phyloP scores from a whole-genome alignment of 108 stramenopile genomes.

The Cyclotella choctawhatcheeana region DNA sequence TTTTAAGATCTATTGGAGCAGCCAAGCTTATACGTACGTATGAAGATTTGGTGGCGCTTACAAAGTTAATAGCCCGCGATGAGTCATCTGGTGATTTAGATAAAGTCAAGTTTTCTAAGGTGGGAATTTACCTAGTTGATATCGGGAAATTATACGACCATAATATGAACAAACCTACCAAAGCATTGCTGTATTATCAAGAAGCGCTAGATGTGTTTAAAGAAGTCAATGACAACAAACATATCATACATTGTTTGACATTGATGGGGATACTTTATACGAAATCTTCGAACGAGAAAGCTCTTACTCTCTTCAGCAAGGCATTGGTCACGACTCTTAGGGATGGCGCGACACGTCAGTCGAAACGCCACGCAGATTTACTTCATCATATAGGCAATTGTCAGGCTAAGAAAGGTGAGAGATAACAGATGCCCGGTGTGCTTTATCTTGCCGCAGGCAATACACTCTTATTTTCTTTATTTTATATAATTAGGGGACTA shows the following conservation, averaged over 20 bases:
- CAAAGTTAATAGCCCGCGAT: slow-evolving; percentile 27
- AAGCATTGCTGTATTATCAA: slow-evolving; percentile 46
- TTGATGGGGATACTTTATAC: slow-evolving; percentile 49
- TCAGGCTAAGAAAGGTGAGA: slow-evolving; percentile 36
- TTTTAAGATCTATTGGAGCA: slow-evolving; percentile 11
- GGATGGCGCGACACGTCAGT: slow-evolving; percentile 19
- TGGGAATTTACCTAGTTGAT: slow-evolving; percentile 41
- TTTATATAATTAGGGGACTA: slow-evolving; percentile 12
- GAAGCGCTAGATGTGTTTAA: slow-evolving; percentile 50
- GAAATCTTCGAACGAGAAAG: slow-evolving; percentile 30
- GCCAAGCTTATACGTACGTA: slow-evolving; percentile 38
- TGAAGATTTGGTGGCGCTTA: slow-evolving; percentile 52
- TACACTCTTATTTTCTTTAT: neutral
- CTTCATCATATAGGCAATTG: slow-evolving; percentile 64
- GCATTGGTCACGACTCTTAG: slow-evolving; percentile 19
- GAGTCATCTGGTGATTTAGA: slow-evolving; percentile 18
- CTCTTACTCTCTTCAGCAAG: slow-evolving; percentile 52
- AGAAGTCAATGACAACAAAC: slow-evolving; percentile 30
- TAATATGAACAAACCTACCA: slow-evolving; percentile 31
- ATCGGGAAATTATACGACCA: slow-evolving; percentile 51
- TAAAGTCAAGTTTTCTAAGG: slow-evolving; percentile 23
- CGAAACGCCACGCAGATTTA: slow-evolving; percentile 40
- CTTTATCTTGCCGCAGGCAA: neutral
- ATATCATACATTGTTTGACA: slow-evolving; percentile 46
- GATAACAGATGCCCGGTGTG: neutral